Evolutionary conservation across 805 yeast species (phyloP).

Genomic region (Saturnispora sekii): DNA sequence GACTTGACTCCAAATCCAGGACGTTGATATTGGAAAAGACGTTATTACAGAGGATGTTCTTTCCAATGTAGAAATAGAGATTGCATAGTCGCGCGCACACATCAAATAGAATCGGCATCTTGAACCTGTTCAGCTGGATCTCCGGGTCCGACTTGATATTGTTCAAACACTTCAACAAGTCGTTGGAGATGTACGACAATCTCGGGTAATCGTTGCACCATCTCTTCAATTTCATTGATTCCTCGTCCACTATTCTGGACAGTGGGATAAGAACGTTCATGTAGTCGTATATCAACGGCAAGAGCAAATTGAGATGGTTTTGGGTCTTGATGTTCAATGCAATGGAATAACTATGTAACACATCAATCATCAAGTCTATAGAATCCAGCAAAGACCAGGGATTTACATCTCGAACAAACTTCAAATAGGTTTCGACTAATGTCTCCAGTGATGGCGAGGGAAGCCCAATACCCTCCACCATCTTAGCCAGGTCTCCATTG

Average conservation of each 20-base stretch:
- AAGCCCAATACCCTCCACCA: constrained; percentile 24
- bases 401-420: constrained; percentile 38
- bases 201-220: constrained; percentile 31
- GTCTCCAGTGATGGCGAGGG: constrained; percentile 35
- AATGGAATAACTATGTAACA: constrained; percentile 36
- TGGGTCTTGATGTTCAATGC: constrained; percentile 36
- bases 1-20: constrained; percentile 32
- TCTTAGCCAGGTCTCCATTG: constrained; percentile 17
- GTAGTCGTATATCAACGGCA: constrained; percentile 30
- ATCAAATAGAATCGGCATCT: constrained; percentile 38
- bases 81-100: constrained; percentile 41
- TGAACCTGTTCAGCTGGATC: constrained; percentile 26
- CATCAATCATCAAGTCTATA: constrained; percentile 43
- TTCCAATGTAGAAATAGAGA: constrained; percentile 42
- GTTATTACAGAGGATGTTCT: constrained; percentile 50
- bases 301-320: constrained; percentile 24
- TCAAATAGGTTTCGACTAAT: constrained; percentile 33
- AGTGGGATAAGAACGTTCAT: constrained; percentile 35
- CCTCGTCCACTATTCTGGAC: constrained; percentile 33
- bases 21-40: constrained; percentile 52
- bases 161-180: constrained; percentile 40
- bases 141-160: constrained; percentile 38
- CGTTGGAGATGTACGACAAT: constrained; percentile 37
- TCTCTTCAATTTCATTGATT: constrained; percentile 30
- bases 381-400: constrained; percentile 48